Evolutionary conservation across 257 asterid genomes (phyloP).

Genomic region (Hygrophila difformis): DNA sequence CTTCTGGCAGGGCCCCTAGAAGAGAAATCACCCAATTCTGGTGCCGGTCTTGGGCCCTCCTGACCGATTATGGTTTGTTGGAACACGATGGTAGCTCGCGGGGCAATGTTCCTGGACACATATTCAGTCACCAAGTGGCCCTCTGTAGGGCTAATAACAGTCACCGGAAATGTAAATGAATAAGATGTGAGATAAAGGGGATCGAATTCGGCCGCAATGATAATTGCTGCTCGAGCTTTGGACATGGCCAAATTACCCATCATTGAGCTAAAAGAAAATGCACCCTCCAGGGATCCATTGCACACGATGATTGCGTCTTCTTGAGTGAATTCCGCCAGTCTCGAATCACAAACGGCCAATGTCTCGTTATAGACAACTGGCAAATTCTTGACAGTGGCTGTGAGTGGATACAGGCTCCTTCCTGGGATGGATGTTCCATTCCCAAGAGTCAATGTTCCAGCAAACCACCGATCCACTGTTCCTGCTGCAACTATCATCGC

Average conservation of each 20-base stretch:
- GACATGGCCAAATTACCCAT: constrained; percentile 1
- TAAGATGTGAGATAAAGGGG: background rate
- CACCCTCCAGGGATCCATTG: constrained; percentile 7
- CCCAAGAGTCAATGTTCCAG: constrained; percentile 4
- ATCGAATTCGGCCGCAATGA: constrained; percentile 16
- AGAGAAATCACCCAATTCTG: constrained; percentile 19
- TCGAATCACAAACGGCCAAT: background rate
- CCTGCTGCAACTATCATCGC: background rate
- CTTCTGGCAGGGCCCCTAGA: constrained; percentile 25
- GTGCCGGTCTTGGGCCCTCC: constrained; percentile 26
- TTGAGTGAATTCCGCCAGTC: too few species aligned
- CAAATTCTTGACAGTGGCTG: background rate
- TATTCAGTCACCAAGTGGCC: constrained; percentile 15
- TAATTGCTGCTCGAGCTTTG: constrained; percentile 16
- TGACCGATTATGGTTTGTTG: constrained; percentile 27
- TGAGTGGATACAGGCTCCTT: background rate
- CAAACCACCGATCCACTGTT: constrained; percentile 1
- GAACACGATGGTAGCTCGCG: constrained; percentile 24
- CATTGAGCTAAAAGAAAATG: background rate
- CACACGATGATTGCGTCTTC: constrained; percentile 6
- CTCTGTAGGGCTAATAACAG: constrained; percentile 17
- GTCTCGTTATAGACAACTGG: constrained; percentile 1
- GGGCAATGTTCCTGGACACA: background rate
- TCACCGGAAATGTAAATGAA: constrained; percentile 22
- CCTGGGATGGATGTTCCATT: background rate